Evolutionary conservation across 768 basidiomycete species (phyloP), one percentile per base, ranked within the genome.

Genomic region (Cyathus striatus): DNA sequence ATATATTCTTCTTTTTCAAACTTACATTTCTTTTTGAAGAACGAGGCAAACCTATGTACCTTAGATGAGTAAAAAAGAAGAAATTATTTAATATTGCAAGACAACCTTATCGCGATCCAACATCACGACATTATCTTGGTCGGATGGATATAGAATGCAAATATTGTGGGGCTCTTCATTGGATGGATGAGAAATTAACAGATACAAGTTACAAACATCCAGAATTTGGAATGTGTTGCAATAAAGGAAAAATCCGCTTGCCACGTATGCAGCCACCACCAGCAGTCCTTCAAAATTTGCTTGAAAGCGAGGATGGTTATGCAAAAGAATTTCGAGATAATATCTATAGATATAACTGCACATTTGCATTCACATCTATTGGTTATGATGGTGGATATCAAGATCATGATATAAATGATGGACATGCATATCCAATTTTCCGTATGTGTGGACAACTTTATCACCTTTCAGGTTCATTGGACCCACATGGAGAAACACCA

Each of bases 281-380:
- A 5, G 54, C 55, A 13, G 38, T 40, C 0, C 49, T 71, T 3
- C 45, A 33, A 1, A 2, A 36, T 2, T 53, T 68, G 0, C 46
- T 63, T 4, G 47, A 21, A 10, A 41, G 41, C 12, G 17, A 49
- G 7, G 42, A 46, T 20, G 30, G 12, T 3, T 9, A 45, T 9
- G 43, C 52, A 0, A 44, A 40, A 2, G 42, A 50, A 2, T 68
- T 66, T 41, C 60, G 58, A 51, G 62, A 56, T 55, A 60, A 70
- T 5, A 69, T 72, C 6, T 49, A 61, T 6, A 62, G 65, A 22
- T 73, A 73, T 33, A 76, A 75, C 41, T 49, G 52, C 27, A 62
- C 72, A 1, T 52, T 74, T 38, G 54, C 69, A 0, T 70, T 72
- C 42, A 68, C 63, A 0, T 72, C 68, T 0, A 23, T 72, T 0